Conservation (phyloP, 768 basidiomycete genomes). For the Kwoniella pini region DNA sequence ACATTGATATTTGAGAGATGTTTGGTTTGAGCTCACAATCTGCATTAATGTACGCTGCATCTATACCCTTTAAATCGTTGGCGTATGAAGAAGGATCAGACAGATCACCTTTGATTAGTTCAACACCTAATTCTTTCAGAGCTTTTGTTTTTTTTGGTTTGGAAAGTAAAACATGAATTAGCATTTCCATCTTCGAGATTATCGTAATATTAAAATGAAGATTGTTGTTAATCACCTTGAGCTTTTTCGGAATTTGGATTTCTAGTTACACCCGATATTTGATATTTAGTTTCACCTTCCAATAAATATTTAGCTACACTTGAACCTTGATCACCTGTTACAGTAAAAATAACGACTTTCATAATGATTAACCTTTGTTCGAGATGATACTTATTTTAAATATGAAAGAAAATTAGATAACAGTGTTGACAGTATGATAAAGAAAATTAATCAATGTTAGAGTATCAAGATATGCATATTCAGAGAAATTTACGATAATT, state of each 20-base stretch:
- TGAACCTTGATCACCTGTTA: slow-evolving; percentile 9
- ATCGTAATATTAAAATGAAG: too few species aligned
- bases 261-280: not conserved
- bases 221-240: not conserved
- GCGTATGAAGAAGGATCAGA: slow-evolving; percentile 1
- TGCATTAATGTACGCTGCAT: slow-evolving; percentile 3
- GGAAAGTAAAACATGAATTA: too few species aligned
- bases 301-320: slow-evolving; percentile 1
- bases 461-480: too few species aligned
- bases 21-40: not conserved
- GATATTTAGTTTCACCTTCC: not conserved
- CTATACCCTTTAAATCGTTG: not conserved
- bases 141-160: too few species aligned
- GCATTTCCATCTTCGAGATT: too few species aligned
- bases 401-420: too few species aligned
- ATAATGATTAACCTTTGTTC: not conserved
- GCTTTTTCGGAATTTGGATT: slow-evolving; percentile 3
- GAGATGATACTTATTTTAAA: too few species aligned
- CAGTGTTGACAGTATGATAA: too few species aligned
- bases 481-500: too few species aligned
- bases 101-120: slow-evolving; percentile 4
- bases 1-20: not conserved
- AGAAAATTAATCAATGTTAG: too few species aligned
- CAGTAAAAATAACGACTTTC: slow-evolving; percentile 9
- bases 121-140: not conserved